Percentiles rank a stretch among this genome's conserved stretches.
Evolutionary conservation across 148 eudicot species (phyloP).

Genomic region (Suaeda aralocaspica): DNA sequence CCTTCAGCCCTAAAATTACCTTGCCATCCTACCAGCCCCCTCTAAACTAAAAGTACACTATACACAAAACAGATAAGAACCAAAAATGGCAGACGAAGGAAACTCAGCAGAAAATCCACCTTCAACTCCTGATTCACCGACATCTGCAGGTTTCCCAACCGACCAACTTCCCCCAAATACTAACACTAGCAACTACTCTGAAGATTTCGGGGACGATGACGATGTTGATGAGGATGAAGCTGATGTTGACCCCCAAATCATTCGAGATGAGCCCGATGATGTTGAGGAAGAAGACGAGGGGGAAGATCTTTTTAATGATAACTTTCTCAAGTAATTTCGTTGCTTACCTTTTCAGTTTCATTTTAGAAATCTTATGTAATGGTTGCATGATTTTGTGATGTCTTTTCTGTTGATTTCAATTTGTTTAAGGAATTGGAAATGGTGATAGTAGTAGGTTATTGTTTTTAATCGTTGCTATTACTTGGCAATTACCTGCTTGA

Average conservation of each 20-base stretch:
- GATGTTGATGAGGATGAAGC: constrained; percentile 58
- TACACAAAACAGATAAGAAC: neutral
- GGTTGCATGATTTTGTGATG: no score
- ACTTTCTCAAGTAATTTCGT: constrained; percentile 61
- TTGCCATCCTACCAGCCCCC: neutral
- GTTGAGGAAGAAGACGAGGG: constrained; percentile 59
- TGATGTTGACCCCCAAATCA: constrained; percentile 60
- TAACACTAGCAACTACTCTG: constrained; percentile 59
- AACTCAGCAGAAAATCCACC: constrained; percentile 42
- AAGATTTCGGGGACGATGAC: constrained; percentile 39
- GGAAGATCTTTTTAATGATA: constrained; percentile 84
- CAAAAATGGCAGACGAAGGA: constrained; percentile 28
- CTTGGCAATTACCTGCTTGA: no score
- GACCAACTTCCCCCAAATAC: constrained; percentile 88
- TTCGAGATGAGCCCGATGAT: constrained; percentile 58
- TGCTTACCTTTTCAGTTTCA: neutral
- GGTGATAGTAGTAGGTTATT: no score
- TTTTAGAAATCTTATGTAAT: neutral
- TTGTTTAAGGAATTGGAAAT: no score
- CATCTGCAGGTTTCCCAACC: constrained; percentile 78
- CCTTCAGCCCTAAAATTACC: neutral
- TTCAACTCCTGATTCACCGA: constrained; percentile 72
- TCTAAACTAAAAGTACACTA: neutral
- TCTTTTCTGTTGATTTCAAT: no score
- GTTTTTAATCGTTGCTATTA: no score